Conservation (phyloP, 2,329 filamentous ascomycete genomes). For the Sporothrix humicola region DNA sequence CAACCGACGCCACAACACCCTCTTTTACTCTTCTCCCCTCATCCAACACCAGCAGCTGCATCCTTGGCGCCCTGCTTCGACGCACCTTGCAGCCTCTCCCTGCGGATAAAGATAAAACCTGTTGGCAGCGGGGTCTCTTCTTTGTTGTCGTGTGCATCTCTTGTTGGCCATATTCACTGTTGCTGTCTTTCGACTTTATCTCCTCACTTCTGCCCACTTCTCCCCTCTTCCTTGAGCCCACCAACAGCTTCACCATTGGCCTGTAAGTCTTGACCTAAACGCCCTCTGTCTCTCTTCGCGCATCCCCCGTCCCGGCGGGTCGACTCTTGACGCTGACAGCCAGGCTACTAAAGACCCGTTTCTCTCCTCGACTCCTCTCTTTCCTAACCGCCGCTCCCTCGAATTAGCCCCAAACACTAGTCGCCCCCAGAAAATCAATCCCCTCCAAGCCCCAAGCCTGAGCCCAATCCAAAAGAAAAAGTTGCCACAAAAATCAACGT, state of each 20-base stretch:
- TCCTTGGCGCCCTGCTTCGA: conserved; percentile 1
- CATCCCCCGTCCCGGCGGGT: not conserved
- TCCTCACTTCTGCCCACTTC: not conserved
- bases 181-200: not conserved
- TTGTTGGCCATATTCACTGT: not conserved
- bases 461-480: not conserved
- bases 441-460: too few species aligned
- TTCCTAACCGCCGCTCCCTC: conserved; percentile 30
- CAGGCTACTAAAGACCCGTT: conserved; percentile 20
- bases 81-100: not conserved
- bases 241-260: not conserved
- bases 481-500: conserved; percentile 27
- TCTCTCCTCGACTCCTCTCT: not conserved
- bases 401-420: conserved; percentile 34
- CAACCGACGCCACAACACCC: not conserved
- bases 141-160: conserved; percentile 8
- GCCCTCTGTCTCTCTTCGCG: not conserved
- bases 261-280: not conserved
- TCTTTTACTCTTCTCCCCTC: not conserved
- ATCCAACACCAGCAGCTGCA: not conserved
- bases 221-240: not conserved
- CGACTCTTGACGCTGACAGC: not conserved
- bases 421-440: conserved; percentile 23
- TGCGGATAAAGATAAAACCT: conserved; percentile 4
- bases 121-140: not conserved